phyloP scores from a whole-genome alignment of 2,329 filamentous ascomycete species.

The Alternaria sp. region DNA sequence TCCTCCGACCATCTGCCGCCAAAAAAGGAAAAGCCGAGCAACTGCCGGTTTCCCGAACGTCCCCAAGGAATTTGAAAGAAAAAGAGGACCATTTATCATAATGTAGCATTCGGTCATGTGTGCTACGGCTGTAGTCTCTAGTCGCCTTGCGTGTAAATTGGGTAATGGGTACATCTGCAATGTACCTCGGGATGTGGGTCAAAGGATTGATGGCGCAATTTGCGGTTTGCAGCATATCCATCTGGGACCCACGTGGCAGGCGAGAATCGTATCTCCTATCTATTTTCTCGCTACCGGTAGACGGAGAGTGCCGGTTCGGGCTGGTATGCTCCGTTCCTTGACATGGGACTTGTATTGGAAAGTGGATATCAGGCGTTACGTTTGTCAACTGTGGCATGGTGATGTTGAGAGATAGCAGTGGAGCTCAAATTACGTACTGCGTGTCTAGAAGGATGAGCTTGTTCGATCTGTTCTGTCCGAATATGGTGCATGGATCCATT shows the following conservation, averaged over 20 bases:
- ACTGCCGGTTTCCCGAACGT: not conserved
- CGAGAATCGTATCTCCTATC: not conserved
- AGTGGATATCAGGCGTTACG: not conserved
- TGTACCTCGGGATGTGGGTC: slow-evolving; percentile 1
- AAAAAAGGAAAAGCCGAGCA: not conserved
- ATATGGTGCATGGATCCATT: not conserved
- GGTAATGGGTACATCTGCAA: not conserved
- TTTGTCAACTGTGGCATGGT: not conserved
- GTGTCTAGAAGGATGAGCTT: not conserved
- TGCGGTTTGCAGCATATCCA: not conserved
- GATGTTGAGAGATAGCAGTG: not conserved
- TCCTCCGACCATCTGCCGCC: not conserved
- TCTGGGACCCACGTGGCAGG: not conserved
- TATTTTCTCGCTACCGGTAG: not conserved
- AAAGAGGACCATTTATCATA: not conserved
- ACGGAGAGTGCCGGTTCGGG: slow-evolving; percentile 1
- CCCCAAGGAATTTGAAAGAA: not conserved
- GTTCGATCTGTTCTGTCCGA: not conserved
- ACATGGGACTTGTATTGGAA: not conserved
- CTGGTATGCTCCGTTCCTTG: not conserved
- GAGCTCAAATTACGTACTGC: slow-evolving; percentile 1
- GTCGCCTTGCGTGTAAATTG: not conserved
- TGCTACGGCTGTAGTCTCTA: not conserved
- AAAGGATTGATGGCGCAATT: not conserved
- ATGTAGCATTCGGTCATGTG: not conserved